Conservation (phyloP, 73 alveolate species). For the Tetrahymena thermophila region DNA sequence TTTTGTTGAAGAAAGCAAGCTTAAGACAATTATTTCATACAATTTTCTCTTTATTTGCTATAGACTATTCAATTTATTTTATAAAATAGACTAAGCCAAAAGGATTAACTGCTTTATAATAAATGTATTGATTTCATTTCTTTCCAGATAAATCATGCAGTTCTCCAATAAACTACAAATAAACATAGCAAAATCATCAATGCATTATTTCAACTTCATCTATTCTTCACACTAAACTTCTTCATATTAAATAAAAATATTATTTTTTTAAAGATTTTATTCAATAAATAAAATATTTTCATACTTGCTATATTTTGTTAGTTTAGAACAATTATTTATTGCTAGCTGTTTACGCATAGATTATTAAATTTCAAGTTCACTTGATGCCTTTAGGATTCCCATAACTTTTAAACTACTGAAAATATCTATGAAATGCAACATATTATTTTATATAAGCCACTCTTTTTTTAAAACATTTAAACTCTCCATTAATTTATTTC, state of each 20-base stretch:
- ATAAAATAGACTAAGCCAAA: not conserved
- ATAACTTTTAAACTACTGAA: not conserved
- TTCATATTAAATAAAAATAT: no score
- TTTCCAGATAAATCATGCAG: not conserved
- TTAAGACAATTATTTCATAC: not conserved
- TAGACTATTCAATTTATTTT: not conserved
- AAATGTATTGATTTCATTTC: not conserved
- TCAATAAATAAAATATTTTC: no score
- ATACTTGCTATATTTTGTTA: not conserved
- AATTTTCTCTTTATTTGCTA: not conserved
- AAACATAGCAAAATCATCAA: not conserved
- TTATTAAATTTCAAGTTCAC: not conserved
- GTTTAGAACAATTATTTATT: not conserved
- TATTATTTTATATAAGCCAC: not conserved
- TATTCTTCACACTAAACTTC: not conserved
- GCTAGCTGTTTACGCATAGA: not conserved
- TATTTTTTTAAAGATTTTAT: no score
- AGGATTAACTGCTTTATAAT: not conserved
- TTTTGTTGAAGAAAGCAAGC: not conserved
- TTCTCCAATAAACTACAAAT: not conserved
- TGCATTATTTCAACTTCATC: not conserved
- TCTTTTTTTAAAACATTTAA: not conserved
- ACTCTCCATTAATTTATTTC: not conserved
- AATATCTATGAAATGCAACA: not conserved
- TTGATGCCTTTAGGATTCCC: not conserved